Conservation (phyloP, 495 filamentous ascomycete species). For the Xylaria nigripes region DNA sequence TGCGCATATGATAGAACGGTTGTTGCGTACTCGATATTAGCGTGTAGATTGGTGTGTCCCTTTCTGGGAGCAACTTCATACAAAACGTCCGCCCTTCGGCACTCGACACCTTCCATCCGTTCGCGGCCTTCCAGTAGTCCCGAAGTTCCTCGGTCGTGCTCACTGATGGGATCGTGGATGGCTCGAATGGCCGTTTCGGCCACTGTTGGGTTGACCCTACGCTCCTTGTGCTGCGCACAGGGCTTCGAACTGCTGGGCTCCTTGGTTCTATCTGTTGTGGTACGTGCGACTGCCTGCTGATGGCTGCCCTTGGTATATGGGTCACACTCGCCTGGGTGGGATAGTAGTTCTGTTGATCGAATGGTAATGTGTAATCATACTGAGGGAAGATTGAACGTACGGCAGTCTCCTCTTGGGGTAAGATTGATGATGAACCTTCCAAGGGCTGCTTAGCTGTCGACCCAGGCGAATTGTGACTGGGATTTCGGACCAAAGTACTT, state of each 20-base stretch:
- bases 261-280: conserved; percentile 28
- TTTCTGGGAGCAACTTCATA: conserved; percentile 39
- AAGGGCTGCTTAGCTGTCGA: conserved; percentile 43
- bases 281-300: conserved; percentile 50
- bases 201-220: conserved; percentile 25
- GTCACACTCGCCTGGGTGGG: conserved; percentile 49
- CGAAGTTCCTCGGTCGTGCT: conserved; percentile 45
- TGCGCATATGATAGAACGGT: conserved; percentile 45
- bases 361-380: conserved; percentile 64
- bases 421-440: conserved; percentile 22
- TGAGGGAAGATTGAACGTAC: conserved; percentile 64
- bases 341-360: conserved; percentile 61
- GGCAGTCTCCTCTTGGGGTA: conserved; percentile 28
- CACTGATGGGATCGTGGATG: conserved; percentile 36
- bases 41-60: conserved; percentile 44
- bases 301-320: conserved; percentile 47
- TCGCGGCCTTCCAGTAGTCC: conserved; percentile 47
- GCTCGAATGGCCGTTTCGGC: conserved; percentile 34
- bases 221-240: conserved; percentile 23
- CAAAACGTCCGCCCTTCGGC: conserved; percentile 45
- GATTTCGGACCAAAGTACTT: conserved; percentile 40
- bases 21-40: conserved; percentile 39
- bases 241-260: conserved; percentile 23
- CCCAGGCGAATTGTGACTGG: conserved; percentile 38
- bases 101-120: conserved; percentile 45